A percentile compares a stretch with the other conserved stretches of the same genome.
Conservation (phyloP, 2,329 filamentous ascomycete species). For the Fusarium sp. region DNA sequence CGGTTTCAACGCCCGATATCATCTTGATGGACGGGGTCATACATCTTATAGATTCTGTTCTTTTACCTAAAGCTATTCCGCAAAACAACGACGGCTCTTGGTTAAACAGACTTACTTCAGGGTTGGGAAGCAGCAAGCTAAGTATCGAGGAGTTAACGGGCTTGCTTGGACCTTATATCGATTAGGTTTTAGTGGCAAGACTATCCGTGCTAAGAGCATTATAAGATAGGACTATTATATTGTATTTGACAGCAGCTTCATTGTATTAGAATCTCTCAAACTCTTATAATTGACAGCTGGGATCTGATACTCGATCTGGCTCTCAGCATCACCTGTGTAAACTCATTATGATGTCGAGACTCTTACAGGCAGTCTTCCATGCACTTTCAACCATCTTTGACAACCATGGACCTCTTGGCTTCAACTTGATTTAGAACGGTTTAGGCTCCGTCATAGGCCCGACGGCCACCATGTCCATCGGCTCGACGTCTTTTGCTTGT, state of each 20-base stretch:
- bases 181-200: too few species aligned
- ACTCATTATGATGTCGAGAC: not conserved
- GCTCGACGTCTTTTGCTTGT: rapidly evolving
- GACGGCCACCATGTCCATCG: not conserved
- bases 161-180: not conserved
- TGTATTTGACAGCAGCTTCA: too few species aligned
- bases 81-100: not conserved
- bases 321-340: not conserved
- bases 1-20: not conserved
- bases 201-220: too few species aligned
- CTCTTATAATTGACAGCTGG: too few species aligned
- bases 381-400: not conserved
- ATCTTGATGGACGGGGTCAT: constrained; percentile 12
- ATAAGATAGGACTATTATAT: too few species aligned
- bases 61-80: not conserved
- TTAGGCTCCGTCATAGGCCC: not conserved
- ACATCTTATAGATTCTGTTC: not conserved
- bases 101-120: not conserved
- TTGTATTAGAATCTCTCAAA: too few species aligned
- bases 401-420: not conserved
- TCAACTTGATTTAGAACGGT: not conserved
- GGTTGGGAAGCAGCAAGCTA: not conserved
- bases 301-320: too few species aligned
- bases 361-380: not conserved
- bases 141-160: not conserved